Conservation (phyloP, 176 grass and related monocot species). For the Musa itinerans region DNA sequence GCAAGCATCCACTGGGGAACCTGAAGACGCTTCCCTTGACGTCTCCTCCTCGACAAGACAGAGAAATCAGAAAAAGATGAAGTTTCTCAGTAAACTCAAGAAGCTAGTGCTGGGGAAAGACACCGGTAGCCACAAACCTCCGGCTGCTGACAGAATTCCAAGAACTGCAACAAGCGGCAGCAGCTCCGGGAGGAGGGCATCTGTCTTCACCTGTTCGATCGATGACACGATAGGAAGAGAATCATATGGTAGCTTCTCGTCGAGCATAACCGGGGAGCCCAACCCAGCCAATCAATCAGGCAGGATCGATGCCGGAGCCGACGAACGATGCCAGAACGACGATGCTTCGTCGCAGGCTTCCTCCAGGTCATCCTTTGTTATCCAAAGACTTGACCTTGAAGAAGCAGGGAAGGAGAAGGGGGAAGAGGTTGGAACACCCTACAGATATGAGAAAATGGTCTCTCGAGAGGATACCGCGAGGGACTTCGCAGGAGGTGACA, state of each 20-base stretch:
- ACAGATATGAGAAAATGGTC: background rate
- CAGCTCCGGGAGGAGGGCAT: conserved; percentile 41
- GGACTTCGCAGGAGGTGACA: conserved; percentile 11
- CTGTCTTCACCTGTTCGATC: conserved; percentile 46
- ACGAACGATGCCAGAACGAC: conserved; percentile 4
- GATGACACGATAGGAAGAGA: conserved; percentile 46
- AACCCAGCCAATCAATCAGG: background rate
- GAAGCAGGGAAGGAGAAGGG: conserved; percentile 30
- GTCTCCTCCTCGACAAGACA: conserved; percentile 29
- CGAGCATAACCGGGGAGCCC: conserved; percentile 38
- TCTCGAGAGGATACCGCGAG: conserved; percentile 22
- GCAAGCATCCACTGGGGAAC: conserved; percentile 43
- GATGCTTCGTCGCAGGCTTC: background rate
- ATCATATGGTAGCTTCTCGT: conserved; percentile 49
- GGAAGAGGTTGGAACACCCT: background rate
- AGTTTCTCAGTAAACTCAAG: conserved; percentile 69
- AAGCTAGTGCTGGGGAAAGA: conserved; percentile 68
- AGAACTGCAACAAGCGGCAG: background rate
- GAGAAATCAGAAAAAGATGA: conserved; percentile 38
- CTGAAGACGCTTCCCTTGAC: conserved; percentile 33
- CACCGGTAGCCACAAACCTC: conserved; percentile 15
- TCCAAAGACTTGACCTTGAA: conserved; percentile 13
- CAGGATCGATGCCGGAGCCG: background rate
- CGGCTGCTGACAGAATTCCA: background rate
- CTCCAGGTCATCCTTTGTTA: conserved; percentile 26